These are phyloP conservation scores for Coleophoma cylindrospora DNA, from an alignment of 2,329 filamentous ascomycete species.

Conservation along the genomic window DNA sequence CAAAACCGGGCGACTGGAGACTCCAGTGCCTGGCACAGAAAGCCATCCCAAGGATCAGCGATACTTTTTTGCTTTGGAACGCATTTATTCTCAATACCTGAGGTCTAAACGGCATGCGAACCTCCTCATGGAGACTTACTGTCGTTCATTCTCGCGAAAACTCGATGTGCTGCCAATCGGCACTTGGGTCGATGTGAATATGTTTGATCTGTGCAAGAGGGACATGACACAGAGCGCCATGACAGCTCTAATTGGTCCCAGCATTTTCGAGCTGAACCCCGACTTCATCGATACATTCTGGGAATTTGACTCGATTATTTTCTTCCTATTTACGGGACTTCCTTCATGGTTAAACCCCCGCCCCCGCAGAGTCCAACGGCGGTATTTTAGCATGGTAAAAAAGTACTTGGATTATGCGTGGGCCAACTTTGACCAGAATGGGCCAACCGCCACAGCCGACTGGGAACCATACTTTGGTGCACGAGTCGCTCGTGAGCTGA, in stretches of 20 bases:
- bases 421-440: constrained; percentile 13
- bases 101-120: constrained; percentile 1
- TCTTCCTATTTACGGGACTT: constrained; percentile 14
- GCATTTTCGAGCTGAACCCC: constrained; percentile 19
- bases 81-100: constrained; percentile 13
- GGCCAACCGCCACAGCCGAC: constrained; percentile 5
- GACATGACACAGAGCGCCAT: constrained; percentile 18
- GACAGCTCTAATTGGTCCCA: constrained; percentile 16
- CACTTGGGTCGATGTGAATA: constrained; percentile 12
- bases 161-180: constrained; percentile 10
- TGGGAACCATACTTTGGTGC: constrained; percentile 26
- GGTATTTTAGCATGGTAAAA: background rate
- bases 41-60: constrained; percentile 9
- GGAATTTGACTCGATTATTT: constrained; percentile 17
- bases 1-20: background rate
- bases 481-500: constrained; percentile 12
- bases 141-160: constrained; percentile 3
- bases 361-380: constrained; percentile 11
- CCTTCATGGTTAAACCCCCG: constrained; percentile 16
- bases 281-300: constrained; percentile 20
- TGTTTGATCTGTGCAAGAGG: constrained; percentile 12
- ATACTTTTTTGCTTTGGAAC: constrained; percentile 14
- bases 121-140: constrained; percentile 8
- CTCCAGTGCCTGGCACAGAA: background rate
- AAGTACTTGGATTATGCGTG: background rate